phyloP scores from a whole-genome alignment of 2,329 filamentous ascomycete species.

The Periconia digitata region DNA sequence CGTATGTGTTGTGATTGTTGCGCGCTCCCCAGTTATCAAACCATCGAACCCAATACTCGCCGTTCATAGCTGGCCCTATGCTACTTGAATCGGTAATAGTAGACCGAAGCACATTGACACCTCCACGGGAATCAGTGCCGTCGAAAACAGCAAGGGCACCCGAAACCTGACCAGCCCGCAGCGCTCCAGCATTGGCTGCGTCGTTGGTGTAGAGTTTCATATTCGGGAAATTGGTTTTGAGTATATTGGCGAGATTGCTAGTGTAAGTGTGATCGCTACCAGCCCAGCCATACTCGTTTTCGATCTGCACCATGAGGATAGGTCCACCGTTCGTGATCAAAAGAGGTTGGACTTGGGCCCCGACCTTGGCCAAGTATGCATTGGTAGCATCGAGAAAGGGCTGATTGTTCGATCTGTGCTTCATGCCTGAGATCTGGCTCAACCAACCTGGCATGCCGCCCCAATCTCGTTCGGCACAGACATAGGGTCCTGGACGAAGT shows the following conservation, averaged over 20 bases:
- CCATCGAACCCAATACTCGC: slow-evolving; percentile 53
- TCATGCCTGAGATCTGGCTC: slow-evolving; percentile 44
- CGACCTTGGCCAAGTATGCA: slow-evolving; percentile 45
- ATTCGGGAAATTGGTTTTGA: slow-evolving; percentile 45
- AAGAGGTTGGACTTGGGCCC: slow-evolving; percentile 38
- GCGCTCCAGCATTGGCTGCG: slow-evolving; percentile 47
- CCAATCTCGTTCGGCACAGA: slow-evolving; percentile 55
- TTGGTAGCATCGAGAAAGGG: slow-evolving; percentile 44
- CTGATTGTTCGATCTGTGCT: slow-evolving; percentile 46
- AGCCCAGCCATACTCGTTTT: slow-evolving; percentile 56
- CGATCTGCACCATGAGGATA: slow-evolving; percentile 55
- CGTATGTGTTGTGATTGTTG: slow-evolving; percentile 37
- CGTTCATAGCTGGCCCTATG: slow-evolving; percentile 51
- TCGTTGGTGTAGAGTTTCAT: slow-evolving; percentile 55
- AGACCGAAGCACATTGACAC: slow-evolving; percentile 46
- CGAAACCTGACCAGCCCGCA: slow-evolving; percentile 48
- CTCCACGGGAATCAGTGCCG: slow-evolving; percentile 43
- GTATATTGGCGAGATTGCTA: slow-evolving; percentile 44
- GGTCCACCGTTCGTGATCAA: slow-evolving; percentile 50
- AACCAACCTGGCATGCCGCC: slow-evolving; percentile 54
- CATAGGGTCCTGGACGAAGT: slow-evolving; percentile 52
- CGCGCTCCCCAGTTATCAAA: slow-evolving; percentile 50
- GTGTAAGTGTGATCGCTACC: slow-evolving; percentile 51
- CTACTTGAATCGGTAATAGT: slow-evolving; percentile 48
- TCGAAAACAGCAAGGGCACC: slow-evolving; percentile 52